phyloP scores from a whole-genome alignment of 805 yeast species.

The Lachancea sp. region DNA sequence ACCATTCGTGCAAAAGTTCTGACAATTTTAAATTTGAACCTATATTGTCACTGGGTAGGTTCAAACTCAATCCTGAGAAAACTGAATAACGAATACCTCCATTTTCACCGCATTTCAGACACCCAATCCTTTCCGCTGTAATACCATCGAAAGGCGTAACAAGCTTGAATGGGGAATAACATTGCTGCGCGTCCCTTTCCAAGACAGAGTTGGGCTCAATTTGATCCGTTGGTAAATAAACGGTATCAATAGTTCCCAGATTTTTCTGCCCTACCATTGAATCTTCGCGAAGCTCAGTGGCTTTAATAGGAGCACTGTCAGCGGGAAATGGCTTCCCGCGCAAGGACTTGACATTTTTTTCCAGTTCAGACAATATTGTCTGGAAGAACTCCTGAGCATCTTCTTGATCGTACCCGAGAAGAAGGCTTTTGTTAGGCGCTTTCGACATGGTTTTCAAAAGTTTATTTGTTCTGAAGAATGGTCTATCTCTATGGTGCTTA shows the following conservation, averaged over 20 bases:
- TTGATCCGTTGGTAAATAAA: conserved; percentile 66
- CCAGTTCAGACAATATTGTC: conserved; percentile 59
- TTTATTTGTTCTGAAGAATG: conserved; percentile 56
- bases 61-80: conserved; percentile 64
- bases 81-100: conserved; percentile 87
- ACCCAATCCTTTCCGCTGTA: conserved; percentile 83
- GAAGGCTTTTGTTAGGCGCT: conserved; percentile 70
- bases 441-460: conserved; percentile 64
- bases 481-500: conserved; percentile 44
- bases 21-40: conserved; percentile 42
- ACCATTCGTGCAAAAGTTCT: conserved; percentile 59
- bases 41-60: conserved; percentile 48
- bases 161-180: conserved; percentile 46
- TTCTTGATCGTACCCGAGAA: conserved; percentile 85
- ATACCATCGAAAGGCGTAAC: conserved; percentile 91
- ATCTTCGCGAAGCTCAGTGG: conserved; percentile 31
- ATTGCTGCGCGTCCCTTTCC: conserved; percentile 37
- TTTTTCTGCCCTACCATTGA: conserved; percentile 37
- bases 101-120: conserved; percentile 84
- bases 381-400: conserved; percentile 97
- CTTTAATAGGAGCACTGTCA: conserved; percentile 23
- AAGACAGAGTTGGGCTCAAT: conserved; percentile 58
- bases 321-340: conserved; percentile 23
- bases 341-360: conserved; percentile 35
- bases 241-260: conserved; percentile 55